Conservation (phyloP, 2,329 filamentous ascomycete genomes). For the Drechslerella coelobrocha region DNA sequence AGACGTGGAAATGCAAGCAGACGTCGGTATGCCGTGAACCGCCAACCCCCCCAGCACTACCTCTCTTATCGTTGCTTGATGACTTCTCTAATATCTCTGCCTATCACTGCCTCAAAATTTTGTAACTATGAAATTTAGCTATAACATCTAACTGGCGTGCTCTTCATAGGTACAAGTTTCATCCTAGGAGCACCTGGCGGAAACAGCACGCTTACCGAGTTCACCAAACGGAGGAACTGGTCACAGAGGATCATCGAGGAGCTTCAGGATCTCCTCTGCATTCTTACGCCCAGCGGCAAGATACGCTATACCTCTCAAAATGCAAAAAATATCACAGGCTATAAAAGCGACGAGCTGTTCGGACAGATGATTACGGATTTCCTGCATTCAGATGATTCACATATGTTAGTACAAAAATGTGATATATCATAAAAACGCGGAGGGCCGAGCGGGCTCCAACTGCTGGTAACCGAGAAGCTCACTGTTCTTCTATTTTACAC, state of each 20-base stretch:
- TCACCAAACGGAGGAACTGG: slow-evolving; percentile 77
- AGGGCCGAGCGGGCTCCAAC: neutral
- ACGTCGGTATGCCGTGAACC: slow-evolving; percentile 28
- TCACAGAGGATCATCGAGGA: slow-evolving; percentile 87
- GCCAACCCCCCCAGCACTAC: neutral
- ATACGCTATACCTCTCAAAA: slow-evolving; percentile 87
- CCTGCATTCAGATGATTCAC: slow-evolving; percentile 79
- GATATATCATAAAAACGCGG: neutral
- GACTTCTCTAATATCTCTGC: neutral
- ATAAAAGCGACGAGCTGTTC: slow-evolving; percentile 72
- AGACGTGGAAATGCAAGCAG: slow-evolving; percentile 48
- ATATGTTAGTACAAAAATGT: slow-evolving; percentile 25
- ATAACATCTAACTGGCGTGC: too few species aligned
- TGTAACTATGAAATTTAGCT: too few species aligned
- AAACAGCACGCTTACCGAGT: slow-evolving; percentile 69
- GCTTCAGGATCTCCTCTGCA: slow-evolving; percentile 84
- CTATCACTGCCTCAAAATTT: too few species aligned
- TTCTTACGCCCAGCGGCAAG: slow-evolving; percentile 81
- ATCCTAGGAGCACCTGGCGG: too few species aligned
- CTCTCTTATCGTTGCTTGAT: neutral
- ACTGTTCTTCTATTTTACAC: neutral
- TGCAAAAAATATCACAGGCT: slow-evolving; percentile 76
- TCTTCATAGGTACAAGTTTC: too few species aligned
- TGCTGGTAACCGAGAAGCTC: slow-evolving; percentile 59
- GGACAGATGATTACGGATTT: slow-evolving; percentile 80